phyloP scores from a whole-genome alignment of 441 rosid genomes.

The Metrosideros polymorpha region DNA sequence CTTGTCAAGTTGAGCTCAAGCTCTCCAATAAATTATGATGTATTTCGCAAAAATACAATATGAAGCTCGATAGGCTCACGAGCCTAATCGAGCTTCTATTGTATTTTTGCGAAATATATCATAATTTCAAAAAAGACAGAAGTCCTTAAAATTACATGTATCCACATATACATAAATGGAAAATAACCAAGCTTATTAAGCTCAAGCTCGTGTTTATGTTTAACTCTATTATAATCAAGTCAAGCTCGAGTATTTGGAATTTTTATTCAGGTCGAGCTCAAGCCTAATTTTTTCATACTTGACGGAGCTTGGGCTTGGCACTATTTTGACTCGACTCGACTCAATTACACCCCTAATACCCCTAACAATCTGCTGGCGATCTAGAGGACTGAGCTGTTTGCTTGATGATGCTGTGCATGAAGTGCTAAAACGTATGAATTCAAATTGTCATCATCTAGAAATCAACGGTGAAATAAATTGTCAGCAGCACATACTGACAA shows the following conservation, averaged over 20 bases:
- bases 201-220: not conserved
- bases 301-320: not conserved
- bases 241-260: not conserved
- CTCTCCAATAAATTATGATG: no score
- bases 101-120: not conserved
- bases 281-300: not conserved
- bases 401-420: not conserved
- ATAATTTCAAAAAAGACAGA: not conserved
- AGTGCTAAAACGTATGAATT: not conserved
- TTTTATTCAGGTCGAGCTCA: not conserved
- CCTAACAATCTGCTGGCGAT: not conserved
- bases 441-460: not conserved
- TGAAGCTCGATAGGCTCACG: not conserved
- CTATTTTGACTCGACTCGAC: fast-evolving
- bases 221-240: not conserved
- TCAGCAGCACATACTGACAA: not conserved
- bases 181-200: not conserved
- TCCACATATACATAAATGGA: not conserved
- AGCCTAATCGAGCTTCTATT: no score
- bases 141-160: not conserved
- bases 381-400: not conserved
- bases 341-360: not conserved
- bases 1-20: not conserved
- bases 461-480: not conserved
- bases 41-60: no score